Evolutionary conservation across 257 asterid species (phyloP).

Genomic region (Solanum virginianum): DNA sequence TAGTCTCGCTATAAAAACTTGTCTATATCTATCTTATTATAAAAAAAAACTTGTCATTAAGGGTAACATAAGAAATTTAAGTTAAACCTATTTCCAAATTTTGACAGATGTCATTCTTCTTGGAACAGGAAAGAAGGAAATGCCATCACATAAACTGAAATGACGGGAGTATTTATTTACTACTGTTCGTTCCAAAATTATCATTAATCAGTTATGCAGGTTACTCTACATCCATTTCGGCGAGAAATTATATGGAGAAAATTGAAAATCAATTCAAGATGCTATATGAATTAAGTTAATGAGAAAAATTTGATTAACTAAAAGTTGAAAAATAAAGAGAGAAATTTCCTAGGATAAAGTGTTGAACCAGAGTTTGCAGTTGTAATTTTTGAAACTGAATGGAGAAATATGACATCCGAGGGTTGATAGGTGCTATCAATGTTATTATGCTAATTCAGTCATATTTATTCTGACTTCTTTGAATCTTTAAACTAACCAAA

Average conservation of each 20-base stretch:
- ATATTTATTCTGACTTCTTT: neutral
- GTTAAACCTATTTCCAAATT: neutral
- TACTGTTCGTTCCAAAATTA: neutral
- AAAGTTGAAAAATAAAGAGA: neutral
- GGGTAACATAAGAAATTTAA: neutral
- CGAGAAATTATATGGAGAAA: neutral
- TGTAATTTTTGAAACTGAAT: neutral
- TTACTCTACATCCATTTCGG: neutral
- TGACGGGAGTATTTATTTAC: neutral
- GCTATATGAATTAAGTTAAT: neutral
- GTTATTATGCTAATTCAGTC: neutral
- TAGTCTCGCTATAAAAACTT: neutral
- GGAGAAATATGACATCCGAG: neutral
- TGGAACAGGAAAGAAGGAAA: neutral
- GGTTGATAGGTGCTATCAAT: neutral
- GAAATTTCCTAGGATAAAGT: neutral
- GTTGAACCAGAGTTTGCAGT: neutral
- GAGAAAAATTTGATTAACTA: neutral
- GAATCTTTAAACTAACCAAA: neutral
- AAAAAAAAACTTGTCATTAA: neutral
- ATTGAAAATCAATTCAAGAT: neutral
- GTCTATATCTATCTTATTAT: neutral
- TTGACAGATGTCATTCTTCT: neutral
- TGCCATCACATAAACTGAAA: neutral
- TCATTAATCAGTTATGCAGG: neutral